These are phyloP conservation scores for Cardiospermum halicacabum DNA, from an alignment of 345 rosid species.

Conservation along the genomic window DNA sequence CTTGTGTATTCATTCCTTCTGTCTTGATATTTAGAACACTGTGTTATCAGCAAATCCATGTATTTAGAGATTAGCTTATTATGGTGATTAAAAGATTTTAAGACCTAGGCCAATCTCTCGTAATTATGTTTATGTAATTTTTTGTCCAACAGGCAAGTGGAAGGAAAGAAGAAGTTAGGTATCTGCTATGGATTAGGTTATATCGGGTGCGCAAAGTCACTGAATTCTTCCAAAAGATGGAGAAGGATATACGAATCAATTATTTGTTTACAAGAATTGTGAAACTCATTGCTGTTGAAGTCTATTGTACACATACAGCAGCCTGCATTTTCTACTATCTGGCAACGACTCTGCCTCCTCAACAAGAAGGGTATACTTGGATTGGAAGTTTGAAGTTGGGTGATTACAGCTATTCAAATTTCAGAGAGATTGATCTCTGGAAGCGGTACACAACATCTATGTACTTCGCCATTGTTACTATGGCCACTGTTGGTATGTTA, in stretches of 20 bases:
- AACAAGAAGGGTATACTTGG: slow-evolving; percentile 79
- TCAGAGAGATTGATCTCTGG: slow-evolving; percentile 75
- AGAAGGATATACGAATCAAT: slow-evolving; percentile 73
- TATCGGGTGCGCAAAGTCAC: slow-evolving; percentile 57
- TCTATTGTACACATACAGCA: slow-evolving; percentile 85
- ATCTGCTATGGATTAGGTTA: slow-evolving; percentile 71
- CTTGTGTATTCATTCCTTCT: neutral
- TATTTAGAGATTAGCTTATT: too few species aligned
- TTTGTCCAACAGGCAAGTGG: slow-evolving; percentile 45
- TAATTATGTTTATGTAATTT: slow-evolving; percentile 6
- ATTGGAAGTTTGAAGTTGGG: slow-evolving; percentile 86
- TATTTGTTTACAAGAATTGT: slow-evolving; percentile 70
- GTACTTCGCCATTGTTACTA: slow-evolving; percentile 82
- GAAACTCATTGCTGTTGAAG: slow-evolving; percentile 68
- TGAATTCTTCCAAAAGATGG: slow-evolving; percentile 50
- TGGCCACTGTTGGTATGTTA: slow-evolving; percentile 84
- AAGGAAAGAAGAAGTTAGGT: slow-evolving; percentile 59
- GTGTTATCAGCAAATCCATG: neutral
- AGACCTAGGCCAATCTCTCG: neutral
- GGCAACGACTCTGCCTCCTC: slow-evolving; percentile 69
- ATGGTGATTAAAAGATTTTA: neutral
- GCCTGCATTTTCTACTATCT: slow-evolving; percentile 85
- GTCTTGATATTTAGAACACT: neutral
- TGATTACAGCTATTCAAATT: slow-evolving; percentile 60
- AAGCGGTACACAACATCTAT: slow-evolving; percentile 73